These are phyloP conservation scores for Irpex lacteus DNA, from an alignment of 1,284 basidiomycete genomes.

Conservation along the genomic window DNA sequence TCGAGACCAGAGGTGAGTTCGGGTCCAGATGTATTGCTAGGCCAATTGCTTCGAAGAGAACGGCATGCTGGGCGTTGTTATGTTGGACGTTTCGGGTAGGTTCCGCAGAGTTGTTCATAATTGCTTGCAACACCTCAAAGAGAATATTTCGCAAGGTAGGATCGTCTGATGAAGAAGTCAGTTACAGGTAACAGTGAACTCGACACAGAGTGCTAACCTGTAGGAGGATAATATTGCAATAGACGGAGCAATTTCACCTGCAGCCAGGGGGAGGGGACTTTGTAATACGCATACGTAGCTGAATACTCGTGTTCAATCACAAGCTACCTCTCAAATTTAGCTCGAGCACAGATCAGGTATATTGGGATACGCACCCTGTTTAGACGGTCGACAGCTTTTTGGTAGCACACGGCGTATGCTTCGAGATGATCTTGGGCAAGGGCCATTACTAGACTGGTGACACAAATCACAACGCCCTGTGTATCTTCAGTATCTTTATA, in stretches of 20 bases:
- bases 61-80: conserved; percentile 96
- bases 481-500: not conserved
- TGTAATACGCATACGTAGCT: conserved; percentile 93
- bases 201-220: conserved; percentile 51
- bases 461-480: conserved; percentile 92
- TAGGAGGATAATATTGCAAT: conserved; percentile 93
- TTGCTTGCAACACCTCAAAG: conserved; percentile 83
- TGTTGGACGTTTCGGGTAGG: conserved; percentile 95
- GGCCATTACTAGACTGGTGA: conserved; percentile 92
- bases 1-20: conserved; percentile 85
- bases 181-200: not conserved
- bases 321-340: conserved; percentile 49
- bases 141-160: conserved; percentile 75
- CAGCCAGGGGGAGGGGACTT: conserved; percentile 96
- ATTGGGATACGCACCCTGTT: conserved; percentile 59
- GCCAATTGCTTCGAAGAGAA: conserved; percentile 98
- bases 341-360: not conserved
- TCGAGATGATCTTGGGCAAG: conserved; percentile 93
- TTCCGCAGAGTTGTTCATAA: conserved; percentile 92
- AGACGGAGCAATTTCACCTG: conserved; percentile 95
- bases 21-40: conserved; percentile 97
- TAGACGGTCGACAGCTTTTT: conserved; percentile 90
- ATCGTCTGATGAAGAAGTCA: conserved; percentile 59
- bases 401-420: conserved; percentile 88
- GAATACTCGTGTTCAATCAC: conserved; percentile 89